phyloP scores from a whole-genome alignment of 768 basidiomycete species.

The Amyloporia xantha region DNA sequence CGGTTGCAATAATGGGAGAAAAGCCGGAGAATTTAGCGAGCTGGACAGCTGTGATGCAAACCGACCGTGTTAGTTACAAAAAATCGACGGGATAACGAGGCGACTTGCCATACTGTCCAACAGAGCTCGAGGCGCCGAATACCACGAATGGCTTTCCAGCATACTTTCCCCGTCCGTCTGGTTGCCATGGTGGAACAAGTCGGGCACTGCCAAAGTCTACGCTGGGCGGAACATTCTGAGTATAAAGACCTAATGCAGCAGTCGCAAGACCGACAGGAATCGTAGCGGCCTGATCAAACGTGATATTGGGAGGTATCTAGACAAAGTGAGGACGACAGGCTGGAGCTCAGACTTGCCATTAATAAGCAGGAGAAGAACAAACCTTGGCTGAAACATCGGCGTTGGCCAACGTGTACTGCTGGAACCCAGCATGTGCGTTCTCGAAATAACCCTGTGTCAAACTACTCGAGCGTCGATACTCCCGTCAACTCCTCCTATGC shows the following conservation, averaged over 20 bases:
- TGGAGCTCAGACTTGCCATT: no score
- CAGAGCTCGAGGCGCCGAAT: conserved; percentile 21
- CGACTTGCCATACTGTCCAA: conserved; percentile 25
- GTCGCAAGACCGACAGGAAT: conserved; percentile 32
- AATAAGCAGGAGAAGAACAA: no score
- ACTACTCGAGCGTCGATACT: neutral
- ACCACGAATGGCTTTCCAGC: conserved; percentile 25
- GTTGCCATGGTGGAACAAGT: conserved; percentile 22
- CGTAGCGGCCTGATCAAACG: conserved; percentile 33
- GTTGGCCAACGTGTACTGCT: conserved; percentile 16
- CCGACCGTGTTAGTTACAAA: no score
- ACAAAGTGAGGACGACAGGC: no score
- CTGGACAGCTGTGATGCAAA: conserved; percentile 19
- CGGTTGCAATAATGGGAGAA: conserved; percentile 26
- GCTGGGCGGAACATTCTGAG: neutral
- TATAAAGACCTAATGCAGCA: conserved; percentile 11
- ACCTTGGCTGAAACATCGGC: conserved; percentile 19
- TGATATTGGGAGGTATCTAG: conserved; percentile 31
- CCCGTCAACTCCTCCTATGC: neutral
- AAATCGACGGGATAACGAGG: no score
- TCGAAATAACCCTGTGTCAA: conserved; percentile 5
- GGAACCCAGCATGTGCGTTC: conserved; percentile 8
- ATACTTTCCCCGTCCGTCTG: conserved; percentile 24
- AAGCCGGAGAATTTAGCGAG: conserved; percentile 24
- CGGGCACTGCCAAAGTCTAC: conserved; percentile 16